A percentile compares a stretch with the other conserved stretches of the same genome.
Evolutionary conservation across 306 rosid species (phyloP).

Genomic region (Sphenostylis stenocarpa): DNA sequence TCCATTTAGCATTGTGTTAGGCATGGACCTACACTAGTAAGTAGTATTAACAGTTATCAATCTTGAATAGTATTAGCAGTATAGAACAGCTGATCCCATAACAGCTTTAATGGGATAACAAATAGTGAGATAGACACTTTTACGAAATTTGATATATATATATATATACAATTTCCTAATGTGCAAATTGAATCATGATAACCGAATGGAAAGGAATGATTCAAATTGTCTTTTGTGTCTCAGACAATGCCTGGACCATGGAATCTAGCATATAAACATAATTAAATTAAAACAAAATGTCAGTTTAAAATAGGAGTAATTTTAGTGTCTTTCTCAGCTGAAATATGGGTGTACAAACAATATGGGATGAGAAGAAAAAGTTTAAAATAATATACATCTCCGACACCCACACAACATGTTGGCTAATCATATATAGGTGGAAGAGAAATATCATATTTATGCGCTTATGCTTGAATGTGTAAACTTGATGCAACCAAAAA

Average conservation of each 20-base stretch:
- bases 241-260: background rate
- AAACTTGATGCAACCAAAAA: slow-evolving; percentile 2
- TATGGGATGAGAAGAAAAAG: background rate
- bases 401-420: background rate
- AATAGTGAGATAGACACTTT: no score
- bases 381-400: background rate
- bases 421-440: background rate
- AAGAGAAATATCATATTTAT: slow-evolving; percentile 5
- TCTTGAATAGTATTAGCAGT: no score
- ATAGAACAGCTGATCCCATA: no score
- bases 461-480: background rate
- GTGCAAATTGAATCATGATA: background rate
- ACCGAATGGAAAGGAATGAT: background rate
- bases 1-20: no score
- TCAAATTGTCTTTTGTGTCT: background rate
- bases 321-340: background rate
- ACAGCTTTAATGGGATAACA: no score
- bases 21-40: no score
- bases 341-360: background rate
- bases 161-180: background rate
- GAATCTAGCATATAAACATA: background rate
- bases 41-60: no score
- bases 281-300: background rate
- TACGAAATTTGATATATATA: no score
- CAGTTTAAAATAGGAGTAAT: background rate